Evolutionary conservation across 495 filamentous ascomycete genomes (phyloP).

Genomic region (Penicillium cinerascens): DNA sequence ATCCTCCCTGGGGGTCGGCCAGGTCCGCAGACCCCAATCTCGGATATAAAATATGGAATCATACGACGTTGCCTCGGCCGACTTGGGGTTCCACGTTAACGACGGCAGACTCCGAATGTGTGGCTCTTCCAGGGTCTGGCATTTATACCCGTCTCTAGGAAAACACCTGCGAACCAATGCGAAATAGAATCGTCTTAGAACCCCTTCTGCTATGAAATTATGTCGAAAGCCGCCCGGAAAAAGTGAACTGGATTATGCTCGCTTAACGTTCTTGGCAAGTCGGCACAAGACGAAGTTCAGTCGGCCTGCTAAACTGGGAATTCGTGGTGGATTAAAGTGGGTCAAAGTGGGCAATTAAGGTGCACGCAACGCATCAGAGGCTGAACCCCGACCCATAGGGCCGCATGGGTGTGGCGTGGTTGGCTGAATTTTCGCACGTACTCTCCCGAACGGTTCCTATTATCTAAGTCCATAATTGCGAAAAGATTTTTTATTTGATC

Average conservation of each 20-base stretch:
- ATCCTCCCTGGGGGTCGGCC: neutral
- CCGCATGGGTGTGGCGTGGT: slow-evolving; percentile 2
- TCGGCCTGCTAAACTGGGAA: slow-evolving; percentile 4
- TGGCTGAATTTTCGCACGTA: slow-evolving; percentile 4
- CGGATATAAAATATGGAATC: neutral
- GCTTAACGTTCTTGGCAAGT: slow-evolving; percentile 11
- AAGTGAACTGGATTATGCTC: neutral
- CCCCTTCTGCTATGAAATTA: neutral
- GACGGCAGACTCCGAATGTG: neutral
- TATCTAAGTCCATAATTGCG: neutral
- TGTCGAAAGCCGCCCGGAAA: neutral
- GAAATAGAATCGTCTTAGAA: neutral
- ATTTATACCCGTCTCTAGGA: neutral
- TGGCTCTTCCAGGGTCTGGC: neutral
- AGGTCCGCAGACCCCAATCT: neutral
- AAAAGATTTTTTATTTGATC: slow-evolving; percentile 1
- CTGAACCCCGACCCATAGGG: slow-evolving; percentile 9
- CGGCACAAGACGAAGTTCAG: slow-evolving; percentile 1
- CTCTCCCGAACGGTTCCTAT: neutral
- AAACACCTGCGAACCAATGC: neutral
- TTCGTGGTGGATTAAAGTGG: neutral
- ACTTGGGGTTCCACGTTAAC: neutral
- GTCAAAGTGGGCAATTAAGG: neutral
- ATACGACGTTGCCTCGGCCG: neutral
- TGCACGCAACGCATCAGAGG: slow-evolving; percentile 9